Base-by-base conservation (phyloP, 1,284 basidiomycete genomes). In the Salmacisia buchloeana region DNA sequence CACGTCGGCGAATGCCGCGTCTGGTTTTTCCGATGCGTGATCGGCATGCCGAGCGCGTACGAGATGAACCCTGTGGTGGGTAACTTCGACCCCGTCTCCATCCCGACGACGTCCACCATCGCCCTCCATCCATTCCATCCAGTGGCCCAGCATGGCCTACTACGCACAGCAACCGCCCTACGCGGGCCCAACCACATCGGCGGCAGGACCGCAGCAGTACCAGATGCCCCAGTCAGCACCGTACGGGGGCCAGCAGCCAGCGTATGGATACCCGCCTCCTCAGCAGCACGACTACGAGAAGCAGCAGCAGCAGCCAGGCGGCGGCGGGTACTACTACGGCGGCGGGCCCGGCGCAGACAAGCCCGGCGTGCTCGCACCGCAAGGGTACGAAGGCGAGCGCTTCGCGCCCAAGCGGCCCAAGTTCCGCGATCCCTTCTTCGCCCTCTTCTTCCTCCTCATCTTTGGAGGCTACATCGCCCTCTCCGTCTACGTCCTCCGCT, bases 381-480 rank as follows among this genome's bases (percentile, higher is more conserved):
- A 73, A 23, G 73, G 69, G 39, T 75, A 68, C 60, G 54, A 76
- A 52, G 74, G 73, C 29, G 65, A 76, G 38, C 65, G 71, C 33
- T 68, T 73, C 52, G 41, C 66, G 34, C 74, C 74, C 41, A 54
- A 46, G 15, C 73, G 70, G 38, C 73, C 73, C 61, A 76, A 73
- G 65, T 73, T 70, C 45, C 58, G 67, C 58, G 74, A 76, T 41
- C 41, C 78, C 61, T 66, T 77, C 69, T 80, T 80, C 59, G 75
- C 74, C 36, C 59, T 81, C 36, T 70, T 81, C 34, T 81, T 80
- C 71, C 61, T 79, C 60, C 74, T 74, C 34, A 78, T 81, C 43
- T 73, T 81, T 62, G 67, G 60, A 27, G 81, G 74, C 3, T 81
- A 78, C 72, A 71, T 80, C 63, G 81, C 78, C 15, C 61, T 81